Conservation (phyloP, 1,139 yeast species). For the Yamadazyma triangularis region DNA sequence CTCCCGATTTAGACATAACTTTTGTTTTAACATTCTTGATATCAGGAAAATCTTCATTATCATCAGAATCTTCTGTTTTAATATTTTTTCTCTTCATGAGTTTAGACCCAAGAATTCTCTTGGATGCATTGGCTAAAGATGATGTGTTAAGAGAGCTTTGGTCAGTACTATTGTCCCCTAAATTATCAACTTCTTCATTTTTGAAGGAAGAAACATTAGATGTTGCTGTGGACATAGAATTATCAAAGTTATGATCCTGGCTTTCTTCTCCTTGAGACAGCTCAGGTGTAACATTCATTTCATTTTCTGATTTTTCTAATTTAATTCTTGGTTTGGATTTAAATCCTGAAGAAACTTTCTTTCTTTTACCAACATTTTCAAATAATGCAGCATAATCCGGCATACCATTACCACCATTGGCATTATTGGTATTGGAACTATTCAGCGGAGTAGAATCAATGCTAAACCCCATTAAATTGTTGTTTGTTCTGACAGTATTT, state of each 20-base stretch:
- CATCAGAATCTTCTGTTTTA: slow-evolving; percentile 16
- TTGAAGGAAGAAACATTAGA: slow-evolving; percentile 15
- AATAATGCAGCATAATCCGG: slow-evolving; percentile 47
- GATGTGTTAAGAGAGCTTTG: background rate
- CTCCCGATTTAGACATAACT: slow-evolving; percentile 23
- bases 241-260: slow-evolving; percentile 14
- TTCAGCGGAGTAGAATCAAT: slow-evolving; percentile 4
- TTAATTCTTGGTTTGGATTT: slow-evolving; percentile 12
- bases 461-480: slow-evolving; percentile 8
- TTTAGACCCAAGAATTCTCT: slow-evolving; percentile 38
- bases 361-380: slow-evolving; percentile 41
- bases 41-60: slow-evolving; percentile 4
- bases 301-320: slow-evolving; percentile 8
- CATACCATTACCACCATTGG: slow-evolving; percentile 13
- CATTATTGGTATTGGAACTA: slow-evolving; percentile 3
- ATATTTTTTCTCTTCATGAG: slow-evolving; percentile 17
- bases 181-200: background rate
- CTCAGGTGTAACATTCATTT: slow-evolving; percentile 3
- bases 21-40: slow-evolving; percentile 16
- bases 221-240: slow-evolving; percentile 15
- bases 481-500: slow-evolving; percentile 14
- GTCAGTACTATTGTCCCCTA: background rate
- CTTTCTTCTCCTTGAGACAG: slow-evolving; percentile 7
- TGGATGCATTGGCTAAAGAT: slow-evolving; percentile 33
- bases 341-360: slow-evolving; percentile 19